Base-by-base conservation (phyloP, 139 green algal species). In the Spirogloea muscicola region DNA sequence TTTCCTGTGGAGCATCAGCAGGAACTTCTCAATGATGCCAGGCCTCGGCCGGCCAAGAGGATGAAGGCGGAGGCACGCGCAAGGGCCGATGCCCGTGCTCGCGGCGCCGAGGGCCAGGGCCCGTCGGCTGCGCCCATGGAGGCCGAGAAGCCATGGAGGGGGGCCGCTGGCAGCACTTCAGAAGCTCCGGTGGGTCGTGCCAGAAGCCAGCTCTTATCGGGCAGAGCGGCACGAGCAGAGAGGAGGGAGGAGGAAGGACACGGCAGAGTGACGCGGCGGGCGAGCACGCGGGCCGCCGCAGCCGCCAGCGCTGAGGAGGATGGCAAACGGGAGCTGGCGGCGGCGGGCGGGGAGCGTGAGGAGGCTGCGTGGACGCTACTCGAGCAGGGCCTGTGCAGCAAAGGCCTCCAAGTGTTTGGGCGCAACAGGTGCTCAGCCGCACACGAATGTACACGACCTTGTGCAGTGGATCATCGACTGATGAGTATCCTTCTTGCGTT, bases 341-440 rank as follows among this genome's bases (percentile, higher is more conserved):
- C n/a, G 9, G 34, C 21, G 31, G 18, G 25, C 1, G 31, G 51
- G 61, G 2, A 62, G 61, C 21, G 42, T n/a, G 62, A 69, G 9
- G 13, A 72, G 46, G 18, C 58, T n/a, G 49, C 58, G 27, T 72
- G 62, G 62, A 72, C 18, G 21, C 25, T 37, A n/a, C 2, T 72
- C 38, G 62, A 72, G 27, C 29, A 39, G 39, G 37, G 60, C 3
- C 4, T 72, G 6, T 43, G 40, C 21, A 36, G 33, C 49, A 72
- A 72, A 39, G 62, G 29, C 10, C 38, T 72, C 10, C 59, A 68
- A 6, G 48, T 68, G 59, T 68, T 58, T 68, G 59, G 59, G 13
- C 43, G 48, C 18, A 43, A 68, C 59, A 68, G 59, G 59, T 68
- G 25, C n/a, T n/a, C n/a, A n/a, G n/a, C n/a, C n/a, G n/a, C n/a